phyloP scores from a whole-genome alignment of 306 rosid genomes.

The Clitoria ternatea region DNA sequence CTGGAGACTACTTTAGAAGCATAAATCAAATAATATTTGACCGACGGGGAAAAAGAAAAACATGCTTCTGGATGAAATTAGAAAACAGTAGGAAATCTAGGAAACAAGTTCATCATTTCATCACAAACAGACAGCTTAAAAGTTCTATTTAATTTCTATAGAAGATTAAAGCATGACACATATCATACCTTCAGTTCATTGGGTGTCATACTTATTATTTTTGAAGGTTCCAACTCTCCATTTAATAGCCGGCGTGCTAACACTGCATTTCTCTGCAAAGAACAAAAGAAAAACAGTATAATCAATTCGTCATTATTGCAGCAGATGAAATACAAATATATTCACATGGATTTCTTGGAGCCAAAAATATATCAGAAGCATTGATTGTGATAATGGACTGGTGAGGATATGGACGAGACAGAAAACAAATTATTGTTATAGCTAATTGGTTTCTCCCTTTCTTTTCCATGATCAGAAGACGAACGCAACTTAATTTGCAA shows the following conservation, averaged over 20 bases:
- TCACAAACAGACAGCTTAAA: background rate
- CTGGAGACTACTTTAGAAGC: background rate
- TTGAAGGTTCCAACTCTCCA: slow-evolving; percentile 83
- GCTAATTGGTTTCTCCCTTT: background rate
- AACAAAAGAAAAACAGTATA: background rate
- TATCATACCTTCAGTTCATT: slow-evolving; percentile 78
- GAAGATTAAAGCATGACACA: background rate
- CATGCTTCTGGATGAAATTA: background rate
- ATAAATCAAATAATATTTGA: background rate
- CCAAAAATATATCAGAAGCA: background rate
- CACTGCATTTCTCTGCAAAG: slow-evolving; percentile 53
- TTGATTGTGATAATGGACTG: background rate
- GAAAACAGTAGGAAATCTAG: slow-evolving; percentile 5
- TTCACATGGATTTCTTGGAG: background rate
- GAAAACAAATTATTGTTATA: background rate
- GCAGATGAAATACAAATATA: background rate
- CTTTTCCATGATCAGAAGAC: background rate
- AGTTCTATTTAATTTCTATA: background rate
- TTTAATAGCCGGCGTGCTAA: slow-evolving; percentile 67
- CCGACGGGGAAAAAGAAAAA: background rate
- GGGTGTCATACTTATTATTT: slow-evolving; percentile 81
- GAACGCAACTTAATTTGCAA: background rate
- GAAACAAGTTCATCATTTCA: slow-evolving; percentile 8
- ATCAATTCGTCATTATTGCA: background rate
- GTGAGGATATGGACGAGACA: background rate